Evolutionary conservation across 148 eudicot genomes (phyloP).

Genomic region (Oxyria digyna): DNA sequence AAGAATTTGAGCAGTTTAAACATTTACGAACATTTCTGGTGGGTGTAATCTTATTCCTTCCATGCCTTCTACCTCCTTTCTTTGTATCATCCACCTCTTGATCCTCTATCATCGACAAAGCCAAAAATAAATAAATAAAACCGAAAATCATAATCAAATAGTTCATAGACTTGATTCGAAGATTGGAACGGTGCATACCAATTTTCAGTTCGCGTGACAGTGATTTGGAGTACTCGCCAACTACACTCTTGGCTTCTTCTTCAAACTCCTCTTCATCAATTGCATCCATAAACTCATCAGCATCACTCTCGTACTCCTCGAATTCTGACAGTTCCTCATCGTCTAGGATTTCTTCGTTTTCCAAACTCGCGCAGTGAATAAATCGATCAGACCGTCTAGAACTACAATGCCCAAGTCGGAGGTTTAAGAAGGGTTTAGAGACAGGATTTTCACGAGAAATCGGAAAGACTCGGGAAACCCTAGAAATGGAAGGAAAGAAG

Average conservation of each 20-base stretch:
- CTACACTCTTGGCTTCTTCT: constrained; percentile 46
- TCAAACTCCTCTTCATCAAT: constrained; percentile 61
- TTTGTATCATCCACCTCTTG: constrained; percentile 10
- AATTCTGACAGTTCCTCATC: constrained; percentile 19
- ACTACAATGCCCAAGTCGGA: constrained; percentile 15
- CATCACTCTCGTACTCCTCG: constrained; percentile 34
- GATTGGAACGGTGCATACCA: constrained; percentile 20
- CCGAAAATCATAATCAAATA: background rate
- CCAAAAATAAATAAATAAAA: background rate
- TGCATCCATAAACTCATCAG: constrained; percentile 13
- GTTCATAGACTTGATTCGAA: background rate
- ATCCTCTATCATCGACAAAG: constrained; percentile 13
- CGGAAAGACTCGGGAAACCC: background rate
- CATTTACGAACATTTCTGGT: background rate
- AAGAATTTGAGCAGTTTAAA: background rate
- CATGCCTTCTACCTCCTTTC: constrained; percentile 7
- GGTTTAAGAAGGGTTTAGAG: constrained; percentile 14
- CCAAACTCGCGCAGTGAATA: background rate
- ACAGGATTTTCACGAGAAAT: background rate
- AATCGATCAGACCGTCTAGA: background rate
- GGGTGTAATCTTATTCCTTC: background rate
- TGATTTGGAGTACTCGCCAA: constrained; percentile 41
- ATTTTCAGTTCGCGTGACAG: constrained; percentile 48
- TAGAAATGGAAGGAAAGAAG: background rate
- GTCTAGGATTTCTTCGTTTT: constrained; percentile 4